A percentile compares a stretch with the other conserved stretches of the same genome.
phyloP scores from a whole-genome alignment of 2,329 filamentous ascomycete genomes.

The Diaporthe australafricana region DNA sequence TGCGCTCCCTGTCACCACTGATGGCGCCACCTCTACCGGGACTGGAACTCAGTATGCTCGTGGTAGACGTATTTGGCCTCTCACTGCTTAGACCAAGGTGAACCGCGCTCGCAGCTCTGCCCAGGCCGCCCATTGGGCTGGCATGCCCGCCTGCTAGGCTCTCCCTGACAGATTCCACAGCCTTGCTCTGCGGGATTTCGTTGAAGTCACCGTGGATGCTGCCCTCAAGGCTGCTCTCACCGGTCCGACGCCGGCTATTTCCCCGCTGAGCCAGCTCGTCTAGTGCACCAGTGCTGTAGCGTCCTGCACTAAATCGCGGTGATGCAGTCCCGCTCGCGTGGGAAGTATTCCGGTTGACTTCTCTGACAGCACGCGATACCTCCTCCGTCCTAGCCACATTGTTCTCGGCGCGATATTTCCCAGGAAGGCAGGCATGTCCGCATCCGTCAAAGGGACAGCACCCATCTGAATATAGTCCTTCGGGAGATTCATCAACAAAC shows the following conservation, averaged over 20 bases:
- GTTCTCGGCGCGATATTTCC: constrained; percentile 63
- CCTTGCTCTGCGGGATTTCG: constrained; percentile 69
- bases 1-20: constrained; percentile 61
- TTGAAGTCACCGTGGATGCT: constrained; percentile 60
- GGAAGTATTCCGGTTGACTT: constrained; percentile 43
- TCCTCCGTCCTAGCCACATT: constrained; percentile 62
- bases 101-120: constrained; percentile 45
- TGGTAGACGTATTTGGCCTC: constrained; percentile 36
- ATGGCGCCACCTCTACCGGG: constrained; percentile 53
- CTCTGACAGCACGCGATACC: constrained; percentile 59
- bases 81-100: constrained; percentile 24
- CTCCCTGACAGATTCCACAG: constrained; percentile 70
- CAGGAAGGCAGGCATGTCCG: constrained; percentile 71
- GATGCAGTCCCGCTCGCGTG: constrained; percentile 36
- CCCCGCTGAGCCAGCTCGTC: constrained; percentile 22
- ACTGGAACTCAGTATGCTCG: constrained; percentile 60
- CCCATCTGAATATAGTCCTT: constrained; percentile 57
- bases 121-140: constrained; percentile 45
- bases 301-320: constrained; percentile 29
- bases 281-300: constrained; percentile 12
- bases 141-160: constrained; percentile 41
- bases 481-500: constrained; percentile 24
- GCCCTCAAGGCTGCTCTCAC: constrained; percentile 38
- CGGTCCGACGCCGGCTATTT: constrained; percentile 25
- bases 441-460: constrained; percentile 75